A percentile compares a stretch with the other conserved stretches of the same genome.
Conservation (phyloP, 176 grass and related monocot species). For the Phoenix roebelenii region DNA sequence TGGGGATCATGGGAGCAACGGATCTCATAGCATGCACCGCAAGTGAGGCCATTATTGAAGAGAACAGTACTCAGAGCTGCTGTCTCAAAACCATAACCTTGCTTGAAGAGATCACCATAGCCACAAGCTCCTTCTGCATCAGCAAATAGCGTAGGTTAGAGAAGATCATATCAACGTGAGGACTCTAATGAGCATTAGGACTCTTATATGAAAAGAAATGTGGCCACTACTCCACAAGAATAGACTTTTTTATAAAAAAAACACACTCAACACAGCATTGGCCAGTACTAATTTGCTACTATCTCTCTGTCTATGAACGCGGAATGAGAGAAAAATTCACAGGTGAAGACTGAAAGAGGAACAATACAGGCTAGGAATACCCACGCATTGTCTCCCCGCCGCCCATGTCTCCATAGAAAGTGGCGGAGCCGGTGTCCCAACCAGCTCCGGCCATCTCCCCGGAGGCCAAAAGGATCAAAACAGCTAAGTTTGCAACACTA, state of each 20-base stretch:
- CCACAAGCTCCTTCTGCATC: slow-evolving; percentile 23
- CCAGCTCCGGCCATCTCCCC: not conserved
- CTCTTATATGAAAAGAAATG: too few species aligned
- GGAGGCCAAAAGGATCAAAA: not conserved
- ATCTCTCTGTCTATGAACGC: too few species aligned
- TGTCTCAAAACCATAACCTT: slow-evolving; percentile 32
- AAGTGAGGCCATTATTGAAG: slow-evolving; percentile 30
- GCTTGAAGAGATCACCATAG: slow-evolving; percentile 20
- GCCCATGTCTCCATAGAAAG: slow-evolving; percentile 38
- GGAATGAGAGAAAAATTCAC: too few species aligned
- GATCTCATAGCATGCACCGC: slow-evolving; percentile 34
- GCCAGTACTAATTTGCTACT: too few species aligned
- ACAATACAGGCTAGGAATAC: not conserved
- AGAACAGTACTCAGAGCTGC: slow-evolving; percentile 28
- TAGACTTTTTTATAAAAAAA: too few species aligned
- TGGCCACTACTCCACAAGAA: too few species aligned
- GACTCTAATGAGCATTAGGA: too few species aligned
- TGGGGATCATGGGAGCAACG: slow-evolving; percentile 15
- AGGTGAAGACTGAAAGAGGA: too few species aligned
- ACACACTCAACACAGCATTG: too few species aligned
- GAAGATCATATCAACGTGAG: too few species aligned
- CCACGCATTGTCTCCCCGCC: slow-evolving; percentile 22
- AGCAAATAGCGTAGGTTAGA: not conserved
- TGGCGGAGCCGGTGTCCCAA: slow-evolving; percentile 29
- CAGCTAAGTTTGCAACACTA: not conserved